These are phyloP conservation scores for Trichophyton verrucosum DNA, from an alignment of 2,329 filamentous ascomycete genomes.

Conservation along the genomic window DNA sequence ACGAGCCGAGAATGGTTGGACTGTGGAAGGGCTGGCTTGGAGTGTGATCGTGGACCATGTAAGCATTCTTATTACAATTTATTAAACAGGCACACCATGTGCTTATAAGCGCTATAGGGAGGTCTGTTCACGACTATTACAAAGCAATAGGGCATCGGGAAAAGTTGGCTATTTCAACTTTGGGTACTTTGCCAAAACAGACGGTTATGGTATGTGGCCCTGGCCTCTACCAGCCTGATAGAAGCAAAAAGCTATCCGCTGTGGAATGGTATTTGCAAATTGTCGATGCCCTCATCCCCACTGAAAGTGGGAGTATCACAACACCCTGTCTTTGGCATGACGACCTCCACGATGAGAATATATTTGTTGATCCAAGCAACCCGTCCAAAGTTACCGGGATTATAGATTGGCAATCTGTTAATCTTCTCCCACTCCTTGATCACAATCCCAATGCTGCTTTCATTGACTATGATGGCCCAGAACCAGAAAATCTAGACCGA, in stretches of 20 bases:
- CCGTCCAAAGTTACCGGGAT: conserved; percentile 19
- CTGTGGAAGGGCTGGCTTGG: conserved; percentile 7
- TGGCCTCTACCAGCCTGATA: conserved; percentile 4
- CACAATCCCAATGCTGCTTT: conserved; percentile 20
- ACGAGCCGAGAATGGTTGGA: conserved; percentile 20
- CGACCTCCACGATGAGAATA: conserved; percentile 22
- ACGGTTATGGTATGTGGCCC: conserved; percentile 9
- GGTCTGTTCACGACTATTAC: conserved; percentile 2
- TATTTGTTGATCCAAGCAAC: conserved; percentile 23
- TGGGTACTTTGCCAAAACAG: conserved; percentile 6
- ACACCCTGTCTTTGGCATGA: conserved; percentile 19
- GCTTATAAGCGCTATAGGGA: conserved; percentile 5
- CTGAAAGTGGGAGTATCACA: conserved; percentile 1
- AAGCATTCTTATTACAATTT: background rate
- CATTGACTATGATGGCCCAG: conserved; percentile 19
- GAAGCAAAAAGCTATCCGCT: conserved; percentile 1
- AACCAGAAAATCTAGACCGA: conserved; percentile 16
- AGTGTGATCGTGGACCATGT: conserved; percentile 11
- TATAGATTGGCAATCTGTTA: conserved; percentile 24
- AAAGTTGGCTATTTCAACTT: conserved; percentile 4
- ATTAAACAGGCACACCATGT: background rate
- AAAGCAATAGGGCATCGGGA: conserved; percentile 1
- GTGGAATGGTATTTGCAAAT: conserved; percentile 3
- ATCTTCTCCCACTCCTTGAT: conserved; percentile 21
- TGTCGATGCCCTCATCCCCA: conserved; percentile 3